Evolutionary conservation across 2,329 filamentous ascomycete species (phyloP), one percentile per base, ranked within the genome.

Genomic region (Ophiostoma novo-ulmi): DNA sequence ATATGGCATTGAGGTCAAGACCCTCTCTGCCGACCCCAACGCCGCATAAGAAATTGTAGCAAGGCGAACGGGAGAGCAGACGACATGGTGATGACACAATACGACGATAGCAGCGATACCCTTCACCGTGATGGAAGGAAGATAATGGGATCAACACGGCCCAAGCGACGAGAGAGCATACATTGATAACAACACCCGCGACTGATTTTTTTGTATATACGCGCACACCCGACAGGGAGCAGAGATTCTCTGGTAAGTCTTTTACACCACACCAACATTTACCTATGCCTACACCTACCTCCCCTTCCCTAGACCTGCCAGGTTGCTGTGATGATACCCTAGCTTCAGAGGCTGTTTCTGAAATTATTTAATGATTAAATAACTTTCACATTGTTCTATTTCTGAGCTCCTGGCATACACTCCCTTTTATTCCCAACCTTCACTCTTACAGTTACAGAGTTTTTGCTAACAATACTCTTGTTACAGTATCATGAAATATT

Each of bases 1-100:
- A 80, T 97, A 97, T 77, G 93, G 93, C 72, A 87, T 96, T 77
- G 93, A 97, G 75, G 89, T 97, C 77, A 87, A 90, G 77, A 86
- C 88, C 70, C 87, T 89, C 75, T 85, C 80, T 71, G 83, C 85
- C 63, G 82, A 87, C 69, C 77, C 78, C 68, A 76, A 78, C 52
- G 73, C 73, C 20, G 69, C 68, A 63, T 17, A 39, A 35, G 17
- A 38, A 26, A 13, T 17, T 31, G 14, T 31, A 38, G 35, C 61
- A 64, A 38, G 17, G 61, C 31, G 52, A 22, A 58, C 22, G 22
- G n/a, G n/a, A 4, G 14, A 11, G 52, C n/a, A 26, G 52, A 31
- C 48, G 10, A 22, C 44, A 58, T 17, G 35, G 35, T 17, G 35
- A 64, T 20, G 35, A 65, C 36, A 65, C 63, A 65, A 36, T n/a